These are phyloP conservation scores for Saccharomyces cerevisiae DNA, from an alignment of 805 yeast genomes.

Conservation along the genomic window DNA sequence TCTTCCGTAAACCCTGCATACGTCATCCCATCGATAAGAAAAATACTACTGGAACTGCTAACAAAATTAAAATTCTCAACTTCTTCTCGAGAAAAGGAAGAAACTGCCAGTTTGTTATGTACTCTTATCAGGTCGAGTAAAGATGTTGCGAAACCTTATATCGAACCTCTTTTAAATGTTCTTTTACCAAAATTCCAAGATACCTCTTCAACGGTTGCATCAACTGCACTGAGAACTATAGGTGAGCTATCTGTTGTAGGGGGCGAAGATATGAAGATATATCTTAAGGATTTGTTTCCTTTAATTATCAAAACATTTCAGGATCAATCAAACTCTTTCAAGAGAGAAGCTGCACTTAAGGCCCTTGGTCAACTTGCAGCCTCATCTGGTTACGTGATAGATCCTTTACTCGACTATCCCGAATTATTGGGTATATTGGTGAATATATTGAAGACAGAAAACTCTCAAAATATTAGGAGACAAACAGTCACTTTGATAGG, in stretches of 20 bases:
- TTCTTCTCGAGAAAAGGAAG: slow-evolving; percentile 66
- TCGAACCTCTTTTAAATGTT: slow-evolving; percentile 78
- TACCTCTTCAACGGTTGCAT: slow-evolving; percentile 65
- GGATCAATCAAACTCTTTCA: slow-evolving; percentile 76
- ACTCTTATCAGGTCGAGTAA: slow-evolving; percentile 67
- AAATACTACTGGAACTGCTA: slow-evolving; percentile 70
- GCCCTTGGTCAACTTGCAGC: slow-evolving; percentile 81
- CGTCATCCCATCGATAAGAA: slow-evolving; percentile 82
- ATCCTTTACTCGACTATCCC: slow-evolving; percentile 84
- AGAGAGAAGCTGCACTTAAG: slow-evolving; percentile 78
- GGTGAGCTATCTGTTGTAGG: slow-evolving; percentile 85
- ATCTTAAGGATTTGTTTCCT: slow-evolving; percentile 72
- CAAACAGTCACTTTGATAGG: slow-evolving; percentile 85
- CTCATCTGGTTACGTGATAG: slow-evolving; percentile 88
- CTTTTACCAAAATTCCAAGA: slow-evolving; percentile 69
- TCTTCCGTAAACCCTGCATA: slow-evolving; percentile 86
- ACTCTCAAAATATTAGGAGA: slow-evolving; percentile 61
- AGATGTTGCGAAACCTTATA: slow-evolving; percentile 75
- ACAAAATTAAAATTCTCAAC: slow-evolving; percentile 78
- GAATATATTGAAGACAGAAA: slow-evolving; percentile 70
- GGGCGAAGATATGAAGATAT: slow-evolving; percentile 71
- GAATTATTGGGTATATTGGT: slow-evolving; percentile 71
- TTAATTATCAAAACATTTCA: slow-evolving; percentile 75
- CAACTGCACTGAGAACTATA: slow-evolving; percentile 72
- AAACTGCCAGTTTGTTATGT: slow-evolving; percentile 67